phyloP scores from a whole-genome alignment of 1,284 basidiomycete genomes.

The Austroboletus niveus region DNA sequence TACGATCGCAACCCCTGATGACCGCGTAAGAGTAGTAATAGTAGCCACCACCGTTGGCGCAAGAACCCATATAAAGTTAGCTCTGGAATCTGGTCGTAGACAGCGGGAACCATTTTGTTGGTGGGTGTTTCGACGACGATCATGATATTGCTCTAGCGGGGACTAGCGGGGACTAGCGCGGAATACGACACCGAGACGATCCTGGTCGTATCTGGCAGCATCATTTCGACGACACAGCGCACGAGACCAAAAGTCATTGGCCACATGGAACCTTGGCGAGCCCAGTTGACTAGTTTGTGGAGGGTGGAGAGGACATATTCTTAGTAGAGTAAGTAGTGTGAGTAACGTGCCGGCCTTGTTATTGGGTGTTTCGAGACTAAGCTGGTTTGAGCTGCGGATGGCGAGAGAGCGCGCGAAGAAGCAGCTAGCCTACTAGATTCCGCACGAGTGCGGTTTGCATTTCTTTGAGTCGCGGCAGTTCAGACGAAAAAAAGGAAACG shows the following conservation, averaged over 20 bases:
- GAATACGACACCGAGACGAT: conserved; percentile 96
- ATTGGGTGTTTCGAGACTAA: conserved; percentile 82
- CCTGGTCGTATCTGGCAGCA: conserved; percentile 99
- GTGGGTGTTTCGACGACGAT: conserved; percentile 99
- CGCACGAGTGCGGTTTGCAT: too few species aligned
- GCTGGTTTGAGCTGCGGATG: conserved; percentile 77
- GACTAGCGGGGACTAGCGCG: conserved; percentile 97
- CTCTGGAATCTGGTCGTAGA: conserved; percentile 97
- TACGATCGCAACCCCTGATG: conserved; percentile 97
- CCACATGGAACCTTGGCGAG: conserved; percentile 97
- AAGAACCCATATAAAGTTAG: conserved; percentile 96
- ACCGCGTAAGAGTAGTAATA: conserved; percentile 99
- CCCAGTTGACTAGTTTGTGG: conserved; percentile 99
- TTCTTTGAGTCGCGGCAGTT: too few species aligned
- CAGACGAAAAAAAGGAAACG: too few species aligned
- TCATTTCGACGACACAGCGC: conserved; percentile 99
- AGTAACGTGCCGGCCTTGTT: conserved; percentile 80
- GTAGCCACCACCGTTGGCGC: conserved; percentile 98
- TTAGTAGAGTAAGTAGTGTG: conserved; percentile 31
- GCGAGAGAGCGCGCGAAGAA: too few species aligned
- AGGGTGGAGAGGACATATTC: conserved; percentile 96
- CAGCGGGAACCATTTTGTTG: conserved; percentile 99
- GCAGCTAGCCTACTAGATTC: too few species aligned
- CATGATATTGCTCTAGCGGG: conserved; percentile 98
- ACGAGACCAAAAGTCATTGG: conserved; percentile 99